phyloP scores from a whole-genome alignment of 148 eudicot species.

The Rhododendron kiyosumense region DNA sequence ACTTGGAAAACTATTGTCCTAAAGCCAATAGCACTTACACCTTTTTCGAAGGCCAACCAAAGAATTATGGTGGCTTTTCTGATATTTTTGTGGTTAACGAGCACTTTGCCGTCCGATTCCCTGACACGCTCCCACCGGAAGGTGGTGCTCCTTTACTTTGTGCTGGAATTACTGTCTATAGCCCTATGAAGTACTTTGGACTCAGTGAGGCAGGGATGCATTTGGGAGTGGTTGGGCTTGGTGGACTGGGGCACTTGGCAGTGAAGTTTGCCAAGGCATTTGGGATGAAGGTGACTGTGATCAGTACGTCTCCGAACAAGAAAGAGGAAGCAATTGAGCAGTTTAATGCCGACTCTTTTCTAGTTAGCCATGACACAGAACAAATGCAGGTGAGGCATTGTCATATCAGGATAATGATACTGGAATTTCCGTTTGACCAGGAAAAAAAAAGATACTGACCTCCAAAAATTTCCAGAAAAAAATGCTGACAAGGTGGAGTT shows the following conservation, averaged over 20 bases:
- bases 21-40: not conserved
- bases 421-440: too few relatives aligned
- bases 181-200: conserved; percentile 12
- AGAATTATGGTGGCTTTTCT: not conserved
- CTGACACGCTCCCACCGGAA: not conserved
- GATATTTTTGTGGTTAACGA: not conserved
- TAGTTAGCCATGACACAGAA: not conserved
- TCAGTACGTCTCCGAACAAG: conserved; percentile 2
- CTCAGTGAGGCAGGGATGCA: not conserved
- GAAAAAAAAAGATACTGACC: too few relatives aligned
- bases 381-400: conserved; percentile 7
- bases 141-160: conserved; percentile 11
- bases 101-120: not conserved
- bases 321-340: conserved; percentile 2
- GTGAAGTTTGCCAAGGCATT: conserved; percentile 12
- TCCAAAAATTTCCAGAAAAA: not conserved
- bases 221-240: conserved; percentile 8
- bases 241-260: conserved; percentile 11
- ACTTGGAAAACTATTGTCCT: conserved; percentile 3
- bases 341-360: conserved; percentile 1
- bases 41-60: not conserved
- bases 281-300: conserved; percentile 13
- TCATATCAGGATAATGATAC: too few relatives aligned
- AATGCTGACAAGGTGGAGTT: not conserved
- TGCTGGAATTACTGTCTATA: conserved; percentile 9